Evolutionary conservation across 495 filamentous ascomycete species (phyloP).

Genomic region (Lentithecium fluviatile): DNA sequence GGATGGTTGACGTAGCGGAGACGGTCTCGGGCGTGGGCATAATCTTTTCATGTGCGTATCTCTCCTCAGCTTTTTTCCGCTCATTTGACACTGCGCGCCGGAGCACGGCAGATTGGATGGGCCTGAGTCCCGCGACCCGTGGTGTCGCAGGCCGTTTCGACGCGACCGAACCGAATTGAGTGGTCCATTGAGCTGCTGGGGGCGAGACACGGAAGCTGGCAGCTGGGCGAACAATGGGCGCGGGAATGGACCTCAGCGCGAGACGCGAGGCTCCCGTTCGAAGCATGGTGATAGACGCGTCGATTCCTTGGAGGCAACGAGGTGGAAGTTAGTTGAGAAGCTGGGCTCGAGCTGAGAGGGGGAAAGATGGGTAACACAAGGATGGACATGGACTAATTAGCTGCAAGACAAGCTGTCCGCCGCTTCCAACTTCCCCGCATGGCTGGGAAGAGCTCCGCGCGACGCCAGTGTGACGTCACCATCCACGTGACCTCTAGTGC

Average conservation of each 20-base stretch:
- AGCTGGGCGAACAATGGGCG: conserved; percentile 24
- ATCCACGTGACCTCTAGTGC: no score
- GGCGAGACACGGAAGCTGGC: conserved; percentile 18
- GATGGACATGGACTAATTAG: no score
- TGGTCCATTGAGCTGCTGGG: conserved; percentile 26
- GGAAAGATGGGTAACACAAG: no score
- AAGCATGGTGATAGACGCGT: conserved; percentile 35
- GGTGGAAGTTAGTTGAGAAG: neutral
- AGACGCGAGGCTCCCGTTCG: conserved; percentile 40
- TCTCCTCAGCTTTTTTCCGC: conserved; percentile 55
- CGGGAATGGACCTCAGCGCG: conserved; percentile 34
- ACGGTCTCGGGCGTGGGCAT: conserved; percentile 58
- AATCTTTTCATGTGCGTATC: conserved; percentile 52
- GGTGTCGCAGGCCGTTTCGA: conserved; percentile 19
- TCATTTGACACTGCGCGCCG: conserved; percentile 40
- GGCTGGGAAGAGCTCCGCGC: no score
- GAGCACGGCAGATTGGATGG: conserved; percentile 31
- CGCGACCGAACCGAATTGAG: conserved; percentile 22
- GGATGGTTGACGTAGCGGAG: conserved; percentile 55
- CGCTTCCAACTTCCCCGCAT: no score
- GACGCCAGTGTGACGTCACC: no score
- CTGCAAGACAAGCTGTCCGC: no score
- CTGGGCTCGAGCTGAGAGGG: no score
- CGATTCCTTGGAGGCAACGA: neutral
- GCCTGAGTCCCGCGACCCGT: conserved; percentile 16